Percentiles rank a stretch among this genome's conserved stretches.
These are phyloP conservation scores for Urochloa ruziziensis DNA, from an alignment of 176 grass and related monocot genomes.

Conservation along the genomic window DNA sequence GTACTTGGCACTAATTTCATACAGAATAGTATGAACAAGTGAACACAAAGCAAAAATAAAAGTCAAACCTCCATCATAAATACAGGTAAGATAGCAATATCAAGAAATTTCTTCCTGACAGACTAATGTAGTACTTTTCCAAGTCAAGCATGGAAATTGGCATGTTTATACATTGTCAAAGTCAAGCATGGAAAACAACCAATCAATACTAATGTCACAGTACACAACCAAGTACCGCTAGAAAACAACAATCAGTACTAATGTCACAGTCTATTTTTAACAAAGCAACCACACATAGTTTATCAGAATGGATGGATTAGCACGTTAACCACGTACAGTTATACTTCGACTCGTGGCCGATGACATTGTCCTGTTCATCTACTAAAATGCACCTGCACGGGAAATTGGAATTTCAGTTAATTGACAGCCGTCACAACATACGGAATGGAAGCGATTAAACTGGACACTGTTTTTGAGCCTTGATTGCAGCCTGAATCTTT, in stretches of 20 bases:
- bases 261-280: not conserved
- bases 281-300: not conserved
- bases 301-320: not conserved
- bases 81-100: not conserved
- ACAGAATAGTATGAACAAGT: not conserved
- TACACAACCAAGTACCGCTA: not conserved
- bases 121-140: not conserved
- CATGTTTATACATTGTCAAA: not conserved
- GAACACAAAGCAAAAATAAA: not conserved
- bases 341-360: slow-evolving; percentile 89
- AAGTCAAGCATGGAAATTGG: not conserved
- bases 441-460: not conserved
- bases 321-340: slow-evolving; percentile 53
- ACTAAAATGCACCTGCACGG: slow-evolving; percentile 85
- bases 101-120: not conserved
- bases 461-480: not conserved
- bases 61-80: not conserved
- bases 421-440: not conserved
- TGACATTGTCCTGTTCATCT: slow-evolving; percentile 78
- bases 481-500: not conserved
- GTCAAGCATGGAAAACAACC: no score
- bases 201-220: no score
- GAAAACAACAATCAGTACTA: not conserved
- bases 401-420: not conserved
- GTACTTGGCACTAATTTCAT: not conserved